Percentiles rank a stretch among this genome's conserved stretches.
phyloP scores from a whole-genome alignment of 768 basidiomycete species.

The Leucocoprinus birnbaumii region DNA sequence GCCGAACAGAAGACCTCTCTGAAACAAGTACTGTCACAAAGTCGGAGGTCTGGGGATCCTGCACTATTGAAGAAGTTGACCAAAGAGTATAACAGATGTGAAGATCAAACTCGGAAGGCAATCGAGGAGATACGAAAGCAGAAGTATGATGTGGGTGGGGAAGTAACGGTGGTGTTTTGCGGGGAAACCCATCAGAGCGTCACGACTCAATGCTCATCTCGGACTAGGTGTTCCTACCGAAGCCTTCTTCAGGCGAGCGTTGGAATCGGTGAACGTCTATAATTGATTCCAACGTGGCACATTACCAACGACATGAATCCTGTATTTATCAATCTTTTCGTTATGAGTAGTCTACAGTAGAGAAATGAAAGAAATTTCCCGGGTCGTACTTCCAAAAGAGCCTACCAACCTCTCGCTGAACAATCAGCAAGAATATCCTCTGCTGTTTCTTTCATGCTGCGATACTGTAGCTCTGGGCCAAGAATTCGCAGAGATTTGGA shows the following conservation, averaged over 20 bases:
- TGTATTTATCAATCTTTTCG: too few species aligned
- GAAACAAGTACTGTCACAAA: background rate
- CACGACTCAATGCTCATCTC: background rate
- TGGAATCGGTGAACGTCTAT: background rate
- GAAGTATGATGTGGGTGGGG: background rate
- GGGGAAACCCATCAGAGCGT: background rate
- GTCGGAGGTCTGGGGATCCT: background rate
- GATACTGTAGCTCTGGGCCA: background rate
- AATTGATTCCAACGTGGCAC: background rate
- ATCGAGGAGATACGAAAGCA: background rate
- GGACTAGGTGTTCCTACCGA: background rate
- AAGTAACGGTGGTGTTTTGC: background rate
- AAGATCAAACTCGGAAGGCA: constrained; percentile 1
- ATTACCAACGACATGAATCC: background rate
- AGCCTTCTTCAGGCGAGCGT: background rate
- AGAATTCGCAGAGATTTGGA: background rate
- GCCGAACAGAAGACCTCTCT: background rate
- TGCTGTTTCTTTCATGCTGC: background rate
- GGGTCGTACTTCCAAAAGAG: background rate
- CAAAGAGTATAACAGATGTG: constrained; percentile 4
- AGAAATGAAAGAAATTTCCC: constrained; percentile 1
- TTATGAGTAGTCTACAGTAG: constrained; percentile 16
- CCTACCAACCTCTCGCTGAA: constrained; percentile 2
- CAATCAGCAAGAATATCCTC: constrained; percentile 10
- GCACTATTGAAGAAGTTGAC: background rate